phyloP scores from a whole-genome alignment of 257 asterid genomes.

The Fraxinus anomala region DNA sequence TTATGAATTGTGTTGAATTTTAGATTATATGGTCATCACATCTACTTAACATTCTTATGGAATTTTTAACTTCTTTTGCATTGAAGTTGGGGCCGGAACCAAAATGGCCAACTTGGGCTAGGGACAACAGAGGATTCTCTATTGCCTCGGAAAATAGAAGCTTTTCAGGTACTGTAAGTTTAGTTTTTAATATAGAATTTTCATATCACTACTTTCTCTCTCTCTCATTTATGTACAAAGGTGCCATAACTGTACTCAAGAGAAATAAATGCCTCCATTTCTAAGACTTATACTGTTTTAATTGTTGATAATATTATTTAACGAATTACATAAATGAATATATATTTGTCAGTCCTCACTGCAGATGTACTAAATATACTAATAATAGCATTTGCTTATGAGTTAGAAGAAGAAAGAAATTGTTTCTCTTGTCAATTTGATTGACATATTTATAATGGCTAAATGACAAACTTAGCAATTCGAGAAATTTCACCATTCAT shows the following conservation, averaged over 20 bases:
- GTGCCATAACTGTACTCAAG: too few relatives aligned
- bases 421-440: neutral
- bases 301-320: neutral
- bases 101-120: slow-evolving; percentile 96
- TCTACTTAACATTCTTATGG: neutral
- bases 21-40: neutral
- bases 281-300: neutral
- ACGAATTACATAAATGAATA: neutral
- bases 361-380: neutral
- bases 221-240: too few relatives aligned
- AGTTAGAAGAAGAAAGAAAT: neutral
- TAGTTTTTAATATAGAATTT: slow-evolving; percentile 8
- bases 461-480: neutral
- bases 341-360: neutral
- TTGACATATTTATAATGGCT: neutral
- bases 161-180: slow-evolving; percentile 68
- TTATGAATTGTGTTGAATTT: neutral
- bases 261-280: neutral
- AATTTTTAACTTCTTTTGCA: slow-evolving; percentile 18
- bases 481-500: neutral
- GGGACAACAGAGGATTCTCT: slow-evolving; percentile 92
- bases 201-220: too few relatives aligned
- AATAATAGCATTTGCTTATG: neutral
- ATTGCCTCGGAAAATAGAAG: slow-evolving; percentile 78
- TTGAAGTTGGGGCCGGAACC: slow-evolving; percentile 97